These are phyloP conservation scores for Scleroderma bovista DNA, from an alignment of 768 basidiomycete genomes.

Conservation along the genomic window DNA sequence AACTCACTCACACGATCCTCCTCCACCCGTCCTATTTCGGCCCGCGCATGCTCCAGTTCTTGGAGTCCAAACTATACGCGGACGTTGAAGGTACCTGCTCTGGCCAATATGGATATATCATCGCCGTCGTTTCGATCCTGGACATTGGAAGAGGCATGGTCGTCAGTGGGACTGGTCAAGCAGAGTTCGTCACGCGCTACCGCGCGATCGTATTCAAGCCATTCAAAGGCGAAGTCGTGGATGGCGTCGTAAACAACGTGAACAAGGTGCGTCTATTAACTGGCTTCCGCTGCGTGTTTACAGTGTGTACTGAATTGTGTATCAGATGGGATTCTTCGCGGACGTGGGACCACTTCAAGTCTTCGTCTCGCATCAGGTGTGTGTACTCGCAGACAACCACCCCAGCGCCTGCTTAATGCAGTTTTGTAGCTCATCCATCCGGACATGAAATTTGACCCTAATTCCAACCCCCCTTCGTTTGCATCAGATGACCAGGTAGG, in stretches of 20 bases:
- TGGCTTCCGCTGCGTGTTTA: neutral
- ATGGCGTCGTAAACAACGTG: conserved; percentile 92
- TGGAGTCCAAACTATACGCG: conserved; percentile 88
- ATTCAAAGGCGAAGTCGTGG: conserved; percentile 99
- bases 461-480: conserved; percentile 95
- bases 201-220: conserved; percentile 98
- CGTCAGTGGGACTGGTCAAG: conserved; percentile 86
- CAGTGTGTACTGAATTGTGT: neutral
- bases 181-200: conserved; percentile 92
- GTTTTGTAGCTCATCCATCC: conserved; percentile 79
- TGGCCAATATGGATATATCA: conserved; percentile 92
- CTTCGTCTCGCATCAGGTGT: conserved; percentile 93
- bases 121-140: conserved; percentile 84
- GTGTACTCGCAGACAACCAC: conserved; percentile 16
- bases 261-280: conserved; percentile 66
- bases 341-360: conserved; percentile 92
- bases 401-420: conserved; percentile 1
- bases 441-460: conserved; percentile 92
- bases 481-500: conserved; percentile 82
- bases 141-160: conserved; percentile 94
- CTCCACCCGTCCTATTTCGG: conserved; percentile 99
- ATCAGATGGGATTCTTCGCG: conserved; percentile 96
- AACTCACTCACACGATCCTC: conserved; percentile 94
- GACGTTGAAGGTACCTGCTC: conserved; percentile 98
- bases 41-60: conserved; percentile 88